Evolutionary conservation across 2,329 filamentous ascomycete species (phyloP), one percentile per base, ranked within the genome.

Genomic region (Rhinocladiella mackenziei): DNA sequence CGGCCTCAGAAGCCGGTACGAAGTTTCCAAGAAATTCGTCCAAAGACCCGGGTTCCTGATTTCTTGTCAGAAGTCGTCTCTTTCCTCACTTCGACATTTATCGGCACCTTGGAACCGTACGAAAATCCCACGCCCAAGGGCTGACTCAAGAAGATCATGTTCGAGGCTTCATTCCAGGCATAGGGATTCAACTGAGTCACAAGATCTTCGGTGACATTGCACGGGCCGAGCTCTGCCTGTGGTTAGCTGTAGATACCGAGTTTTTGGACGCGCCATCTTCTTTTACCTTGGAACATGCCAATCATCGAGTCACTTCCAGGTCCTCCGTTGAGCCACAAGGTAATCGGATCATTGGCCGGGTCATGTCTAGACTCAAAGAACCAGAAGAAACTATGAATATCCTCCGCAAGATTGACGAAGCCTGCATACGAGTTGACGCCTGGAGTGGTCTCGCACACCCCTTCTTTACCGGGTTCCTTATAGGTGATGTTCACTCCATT

Each of bases 71-170:
- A 26, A n/a, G 31, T 48, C 37, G 51, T 43, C 19, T 17, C 34
- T 13, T 18, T 11, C 22, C 39, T 25, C 42, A 13, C 9, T 53
- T 50, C 20, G 48, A 51, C 4, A 8, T 30, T 22, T 15, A 18
- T 33, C 17, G 8, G 60, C 58, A 65, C 51, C 45, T 55, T 53
- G 14, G 38, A 44, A 11, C 44, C 48, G 58, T 78, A 78, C 2
- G 72, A 76, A 59, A 77, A 76, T 2, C 77, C 77, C 19, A 74
- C 71, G 23, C 75, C 75, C n/a, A 77, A 65, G 7, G 78, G 78
- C 60, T 82, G 77, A 41, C 76, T 77, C 39, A 83, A 65, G 62
- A 80, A 82, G 7, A 83, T 64, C 61, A 83, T 65, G 57, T 80
- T 81, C 25, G 72, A 76, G 18, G 72, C 71, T 48, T 78, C 73